Percentiles rank a stretch among this genome's conserved stretches.
These are phyloP conservation scores for Cutaneotrichosporon sp. DNA, from an alignment of 1,284 basidiomycete genomes.

Conservation along the genomic window DNA sequence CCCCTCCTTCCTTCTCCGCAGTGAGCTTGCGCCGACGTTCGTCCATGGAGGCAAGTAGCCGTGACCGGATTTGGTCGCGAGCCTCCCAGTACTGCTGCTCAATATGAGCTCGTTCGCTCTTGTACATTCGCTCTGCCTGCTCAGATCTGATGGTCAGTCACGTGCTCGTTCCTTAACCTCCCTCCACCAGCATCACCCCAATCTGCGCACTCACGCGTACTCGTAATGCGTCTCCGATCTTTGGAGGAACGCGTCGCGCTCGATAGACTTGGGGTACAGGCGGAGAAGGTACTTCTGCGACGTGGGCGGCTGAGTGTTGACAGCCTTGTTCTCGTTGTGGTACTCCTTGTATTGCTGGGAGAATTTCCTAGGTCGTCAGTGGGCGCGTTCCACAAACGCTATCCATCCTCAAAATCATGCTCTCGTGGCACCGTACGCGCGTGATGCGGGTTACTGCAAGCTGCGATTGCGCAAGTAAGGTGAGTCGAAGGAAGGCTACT, in stretches of 20 bases:
- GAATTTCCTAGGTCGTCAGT: conserved; percentile 45
- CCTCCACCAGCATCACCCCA: background rate
- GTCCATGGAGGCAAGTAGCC: conserved; percentile 55
- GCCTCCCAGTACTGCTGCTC: conserved; percentile 56
- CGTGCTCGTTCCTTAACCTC: background rate
- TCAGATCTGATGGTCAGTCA: conserved; percentile 29
- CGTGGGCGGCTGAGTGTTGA: conserved; percentile 54
- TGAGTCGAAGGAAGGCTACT: conserved; percentile 25
- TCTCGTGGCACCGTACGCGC: background rate
- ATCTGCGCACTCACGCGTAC: conserved; percentile 49
- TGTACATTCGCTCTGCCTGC: conserved; percentile 53
- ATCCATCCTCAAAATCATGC: background rate
- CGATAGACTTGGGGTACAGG: conserved; percentile 55
- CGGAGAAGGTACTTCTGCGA: conserved; percentile 54
- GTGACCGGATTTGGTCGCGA: conserved; percentile 51
- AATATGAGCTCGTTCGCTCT: conserved; percentile 55
- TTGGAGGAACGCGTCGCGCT: conserved; percentile 55
- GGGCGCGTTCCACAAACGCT: too few relatives aligned
- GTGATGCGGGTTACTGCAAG: background rate
- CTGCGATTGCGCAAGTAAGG: background rate
- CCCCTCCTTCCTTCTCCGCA: conserved; percentile 58
- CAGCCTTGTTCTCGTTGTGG: conserved; percentile 47
- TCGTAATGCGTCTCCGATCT: conserved; percentile 54
- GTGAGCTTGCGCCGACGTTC: conserved; percentile 55
- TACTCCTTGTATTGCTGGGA: conserved; percentile 50